phyloP scores from a whole-genome alignment of 2,329 filamentous ascomycete genomes.

The Trichocomaceae sp. region DNA sequence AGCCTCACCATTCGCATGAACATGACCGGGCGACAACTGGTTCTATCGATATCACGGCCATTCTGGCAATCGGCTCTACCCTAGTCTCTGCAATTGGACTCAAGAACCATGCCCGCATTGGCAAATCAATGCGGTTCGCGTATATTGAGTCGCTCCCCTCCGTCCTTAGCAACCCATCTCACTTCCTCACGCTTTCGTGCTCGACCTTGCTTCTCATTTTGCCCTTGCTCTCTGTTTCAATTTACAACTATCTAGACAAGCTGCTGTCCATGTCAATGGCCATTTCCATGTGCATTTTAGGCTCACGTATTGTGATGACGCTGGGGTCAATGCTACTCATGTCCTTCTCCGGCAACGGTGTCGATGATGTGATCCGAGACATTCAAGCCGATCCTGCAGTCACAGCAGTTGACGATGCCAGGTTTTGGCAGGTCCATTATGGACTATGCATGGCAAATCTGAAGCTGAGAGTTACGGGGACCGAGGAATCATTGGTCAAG shows the following conservation, averaged over 20 bases:
- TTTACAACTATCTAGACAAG: constrained; percentile 77
- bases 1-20: constrained; percentile 62
- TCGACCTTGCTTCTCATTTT: constrained; percentile 72
- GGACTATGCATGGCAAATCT: constrained; percentile 93
- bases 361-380: constrained; percentile 71
- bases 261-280: constrained; percentile 76
- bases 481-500: constrained; percentile 65
- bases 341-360: constrained; percentile 63
- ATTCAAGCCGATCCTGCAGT: constrained; percentile 76
- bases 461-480: constrained; percentile 65
- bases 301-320: constrained; percentile 72
- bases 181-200: constrained; percentile 87
- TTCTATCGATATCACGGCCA: constrained; percentile 71
- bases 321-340: constrained; percentile 93
- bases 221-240: constrained; percentile 71
- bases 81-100: constrained; percentile 79
- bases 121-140: constrained; percentile 80
- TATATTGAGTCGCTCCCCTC: constrained; percentile 76
- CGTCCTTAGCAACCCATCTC: constrained; percentile 88
- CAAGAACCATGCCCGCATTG: constrained; percentile 86
- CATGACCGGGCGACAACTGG: constrained; percentile 65
- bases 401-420: constrained; percentile 73
- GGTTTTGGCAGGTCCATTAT: constrained; percentile 99
- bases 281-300: constrained; percentile 79
- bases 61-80: constrained; percentile 75